Evolutionary conservation across 768 basidiomycete genomes (phyloP).

Genomic region (Russula compacta): DNA sequence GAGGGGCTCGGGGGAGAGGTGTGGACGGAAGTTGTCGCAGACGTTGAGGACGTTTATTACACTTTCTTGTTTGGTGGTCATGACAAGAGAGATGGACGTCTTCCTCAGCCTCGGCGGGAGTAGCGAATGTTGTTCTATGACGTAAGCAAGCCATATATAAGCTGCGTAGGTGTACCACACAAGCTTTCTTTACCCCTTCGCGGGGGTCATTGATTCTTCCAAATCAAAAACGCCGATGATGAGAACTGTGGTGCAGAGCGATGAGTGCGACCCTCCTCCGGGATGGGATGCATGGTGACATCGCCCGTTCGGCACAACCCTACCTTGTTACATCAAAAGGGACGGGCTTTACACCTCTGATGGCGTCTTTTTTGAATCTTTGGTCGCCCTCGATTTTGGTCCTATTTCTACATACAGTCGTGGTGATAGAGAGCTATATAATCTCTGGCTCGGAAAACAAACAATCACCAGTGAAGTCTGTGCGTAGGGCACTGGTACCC

Average conservation of each 20-base stretch:
- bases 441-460: not conserved
- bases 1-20: conserved; percentile 33
- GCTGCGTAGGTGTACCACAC: not conserved
- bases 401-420: not conserved
- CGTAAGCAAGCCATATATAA: not conserved
- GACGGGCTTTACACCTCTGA: conserved; percentile 22
- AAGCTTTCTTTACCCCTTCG: not conserved
- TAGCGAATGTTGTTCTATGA: too few relatives aligned
- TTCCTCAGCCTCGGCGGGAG: too few relatives aligned
- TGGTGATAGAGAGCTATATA: not conserved
- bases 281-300: conserved; percentile 17
- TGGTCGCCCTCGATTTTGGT: too few relatives aligned
- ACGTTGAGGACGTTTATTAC: conserved; percentile 56
- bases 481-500: conserved; percentile 95
- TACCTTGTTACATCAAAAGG: conserved; percentile 23
- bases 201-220: conserved; percentile 31
- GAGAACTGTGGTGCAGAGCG: conserved; percentile 21
- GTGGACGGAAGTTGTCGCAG: conserved; percentile 62
- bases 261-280: conserved; percentile 20
- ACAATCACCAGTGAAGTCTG: conserved; percentile 65
- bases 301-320: conserved; percentile 22
- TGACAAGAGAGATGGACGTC: too few relatives aligned
- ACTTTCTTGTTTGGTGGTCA: not conserved
- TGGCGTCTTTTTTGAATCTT: conserved; percentile 13
- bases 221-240: conserved; percentile 35